These are phyloP conservation scores for Anaeromyces robustus DNA, from an alignment of 192 early-diverging fungal species.

Conservation along the genomic window DNA sequence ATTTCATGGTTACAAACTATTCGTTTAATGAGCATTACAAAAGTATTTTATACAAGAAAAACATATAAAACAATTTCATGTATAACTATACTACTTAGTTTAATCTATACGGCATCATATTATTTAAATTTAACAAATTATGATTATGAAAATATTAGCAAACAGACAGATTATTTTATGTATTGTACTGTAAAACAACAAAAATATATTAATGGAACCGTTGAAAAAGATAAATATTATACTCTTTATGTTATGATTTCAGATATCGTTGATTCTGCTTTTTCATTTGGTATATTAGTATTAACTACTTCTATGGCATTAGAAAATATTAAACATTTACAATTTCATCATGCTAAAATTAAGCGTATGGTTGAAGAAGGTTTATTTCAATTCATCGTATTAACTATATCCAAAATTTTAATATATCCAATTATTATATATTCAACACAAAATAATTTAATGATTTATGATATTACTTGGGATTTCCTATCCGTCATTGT, in stretches of 20 bases:
- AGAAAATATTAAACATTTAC: not conserved
- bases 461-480: not conserved
- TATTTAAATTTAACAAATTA: not conserved
- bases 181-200: not conserved
- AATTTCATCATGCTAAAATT: not conserved
- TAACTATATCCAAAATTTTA: not conserved
- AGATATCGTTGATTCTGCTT: not conserved
- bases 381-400: not conserved
- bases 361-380: not conserved
- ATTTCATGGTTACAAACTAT: not conserved
- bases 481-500: not conserved
- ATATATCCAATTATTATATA: not conserved
- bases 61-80: not conserved
- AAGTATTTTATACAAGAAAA: not conserved
- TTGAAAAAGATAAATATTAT: too few relatives aligned
- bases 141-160: not conserved
- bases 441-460: not conserved
- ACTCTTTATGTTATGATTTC: not conserved
- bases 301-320: not conserved
- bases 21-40: not conserved
- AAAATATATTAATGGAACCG: not conserved
- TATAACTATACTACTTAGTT: not conserved
- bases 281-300: not conserved
- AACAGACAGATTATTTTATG: not conserved
- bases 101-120: not conserved